A percentile compares a stretch with the other conserved stretches of the same genome.
Conservation (phyloP, 192 early-diverging fungal genomes). For the Umbelopsis ramanniana region DNA sequence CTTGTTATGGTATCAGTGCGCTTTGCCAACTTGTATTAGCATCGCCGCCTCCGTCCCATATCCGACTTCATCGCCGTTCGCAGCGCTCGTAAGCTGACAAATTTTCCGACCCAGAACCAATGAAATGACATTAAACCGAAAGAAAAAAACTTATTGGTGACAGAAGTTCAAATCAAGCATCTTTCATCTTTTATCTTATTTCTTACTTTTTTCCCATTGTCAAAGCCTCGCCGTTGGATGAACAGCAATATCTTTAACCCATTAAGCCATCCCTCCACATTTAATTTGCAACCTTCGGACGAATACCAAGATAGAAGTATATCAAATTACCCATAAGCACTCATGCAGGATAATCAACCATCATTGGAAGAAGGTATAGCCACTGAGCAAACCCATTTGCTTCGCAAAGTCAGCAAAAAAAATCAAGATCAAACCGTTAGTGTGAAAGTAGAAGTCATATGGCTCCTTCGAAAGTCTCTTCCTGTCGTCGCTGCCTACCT, state of each 20-base stretch:
- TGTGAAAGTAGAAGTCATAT: conserved; percentile 26
- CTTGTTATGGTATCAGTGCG: background rate
- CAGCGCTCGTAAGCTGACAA: background rate
- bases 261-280: background rate
- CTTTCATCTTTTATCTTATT: background rate
- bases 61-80: background rate
- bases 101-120: conserved; percentile 9
- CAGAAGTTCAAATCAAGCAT: background rate
- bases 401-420: background rate
- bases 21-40: background rate
- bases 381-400: conserved; percentile 1
- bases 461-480: conserved; percentile 43
- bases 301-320: conserved; percentile 1
- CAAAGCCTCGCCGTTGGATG: background rate
- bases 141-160: background rate
- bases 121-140: background rate
- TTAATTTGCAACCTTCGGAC: conserved; percentile 3
- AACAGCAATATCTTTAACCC: background rate
- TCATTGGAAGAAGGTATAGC: conserved; percentile 1
- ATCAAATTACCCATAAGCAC: background rate
- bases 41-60: background rate
- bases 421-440: background rate
- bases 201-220: background rate
- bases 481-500: conserved; percentile 67
- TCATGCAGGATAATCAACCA: background rate